These are phyloP conservation scores for Triticum urartu DNA, from an alignment of 176 grass and related monocot genomes.

Conservation along the genomic window DNA sequence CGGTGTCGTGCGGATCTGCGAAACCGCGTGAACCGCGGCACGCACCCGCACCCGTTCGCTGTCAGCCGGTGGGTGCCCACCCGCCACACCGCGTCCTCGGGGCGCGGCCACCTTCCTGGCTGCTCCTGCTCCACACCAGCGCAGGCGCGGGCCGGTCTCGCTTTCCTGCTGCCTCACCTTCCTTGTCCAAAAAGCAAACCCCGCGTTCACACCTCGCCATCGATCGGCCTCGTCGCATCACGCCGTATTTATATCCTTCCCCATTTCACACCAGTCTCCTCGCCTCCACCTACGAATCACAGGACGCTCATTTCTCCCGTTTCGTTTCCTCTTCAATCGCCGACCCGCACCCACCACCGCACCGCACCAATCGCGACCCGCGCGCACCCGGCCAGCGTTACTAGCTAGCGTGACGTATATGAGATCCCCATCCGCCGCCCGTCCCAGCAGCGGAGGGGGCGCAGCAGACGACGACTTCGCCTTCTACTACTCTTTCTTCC, in stretches of 20 bases:
- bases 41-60: background rate
- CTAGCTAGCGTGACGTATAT: slow-evolving; percentile 40
- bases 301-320: background rate
- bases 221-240: background rate
- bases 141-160: slow-evolving; percentile 7
- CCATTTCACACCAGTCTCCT: slow-evolving; percentile 56
- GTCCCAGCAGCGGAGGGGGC: slow-evolving; percentile 27
- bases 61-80: background rate
- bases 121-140: background rate
- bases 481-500: slow-evolving; percentile 74
- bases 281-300: background rate
- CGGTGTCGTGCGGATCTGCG: slow-evolving; percentile 43
- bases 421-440: slow-evolving; percentile 55
- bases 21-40: slow-evolving; percentile 48
- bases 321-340: background rate
- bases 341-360: slow-evolving; percentile 38
- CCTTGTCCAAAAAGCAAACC: slow-evolving; percentile 56
- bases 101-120: background rate
- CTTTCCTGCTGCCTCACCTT: slow-evolving; percentile 15
- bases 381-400: background rate
- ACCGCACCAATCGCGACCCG: background rate
- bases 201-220: slow-evolving; percentile 43
- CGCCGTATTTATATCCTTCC: slow-evolving; percentile 29
- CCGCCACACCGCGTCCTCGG: background rate
- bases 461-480: slow-evolving; percentile 62